Conservation (phyloP, 2,329 filamentous ascomycete species). For the Ophiostoma populinum region DNA sequence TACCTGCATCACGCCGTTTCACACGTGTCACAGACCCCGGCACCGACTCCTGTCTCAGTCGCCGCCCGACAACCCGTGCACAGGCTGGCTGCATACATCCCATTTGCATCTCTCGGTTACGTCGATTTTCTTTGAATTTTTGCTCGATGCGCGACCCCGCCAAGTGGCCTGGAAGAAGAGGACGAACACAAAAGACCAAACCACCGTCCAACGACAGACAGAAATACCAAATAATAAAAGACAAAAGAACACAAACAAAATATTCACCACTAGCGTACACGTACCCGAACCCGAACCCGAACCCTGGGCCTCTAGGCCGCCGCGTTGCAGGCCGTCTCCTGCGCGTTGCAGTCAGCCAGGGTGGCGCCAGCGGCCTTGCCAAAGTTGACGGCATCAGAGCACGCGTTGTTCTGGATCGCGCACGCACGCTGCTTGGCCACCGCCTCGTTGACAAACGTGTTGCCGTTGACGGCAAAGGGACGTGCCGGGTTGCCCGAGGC, state of each 20-base stretch:
- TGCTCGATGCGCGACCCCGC: no score
- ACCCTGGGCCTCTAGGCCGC: neutral
- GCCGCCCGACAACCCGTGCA: no score
- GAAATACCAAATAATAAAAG: no score
- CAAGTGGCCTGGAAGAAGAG: no score
- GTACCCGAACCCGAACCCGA: neutral
- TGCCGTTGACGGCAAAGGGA: slow-evolving; percentile 38
- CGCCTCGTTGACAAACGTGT: slow-evolving; percentile 37
- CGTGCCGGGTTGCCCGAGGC: slow-evolving; percentile 29
- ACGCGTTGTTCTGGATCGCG: slow-evolving; percentile 45
- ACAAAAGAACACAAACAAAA: neutral
- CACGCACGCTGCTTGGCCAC: slow-evolving; percentile 44
- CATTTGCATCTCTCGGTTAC: no score
- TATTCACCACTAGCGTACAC: neutral
- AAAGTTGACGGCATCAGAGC: slow-evolving; percentile 37
- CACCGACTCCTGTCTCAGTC: no score
- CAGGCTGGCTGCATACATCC: no score
- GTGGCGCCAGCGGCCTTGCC: slow-evolving; percentile 24
- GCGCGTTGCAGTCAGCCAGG: slow-evolving; percentile 35
- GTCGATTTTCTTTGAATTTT: no score
- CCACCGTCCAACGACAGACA: no score
- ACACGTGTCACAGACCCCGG: no score
- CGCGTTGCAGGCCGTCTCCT: slow-evolving; percentile 28
- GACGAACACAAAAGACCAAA: no score
- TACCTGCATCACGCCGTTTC: no score